Base-by-base conservation (phyloP, 2,329 filamentous ascomycete species). In the Fusarium hainanense region DNA sequence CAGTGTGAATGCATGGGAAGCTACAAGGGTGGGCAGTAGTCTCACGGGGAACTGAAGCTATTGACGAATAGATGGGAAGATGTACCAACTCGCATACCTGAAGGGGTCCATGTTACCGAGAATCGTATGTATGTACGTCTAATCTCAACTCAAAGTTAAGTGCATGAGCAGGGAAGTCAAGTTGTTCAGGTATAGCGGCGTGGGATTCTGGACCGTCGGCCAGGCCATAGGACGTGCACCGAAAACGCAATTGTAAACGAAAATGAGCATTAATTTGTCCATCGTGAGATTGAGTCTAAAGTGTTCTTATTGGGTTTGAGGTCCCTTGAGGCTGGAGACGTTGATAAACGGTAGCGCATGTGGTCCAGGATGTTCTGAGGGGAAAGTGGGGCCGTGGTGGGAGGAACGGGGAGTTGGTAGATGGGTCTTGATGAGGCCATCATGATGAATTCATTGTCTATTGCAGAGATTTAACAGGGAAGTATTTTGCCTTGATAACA, bases 341-440 rank as follows among this genome's bases (percentile, higher is more conserved):
- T 66, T 65, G 23, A 65, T 20, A 23, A 59, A 32, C 47, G 43
- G 49, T 58, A 66, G 52, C 47, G 54, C 27, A 25, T 41, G 23
- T 20, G 34, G 23, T 52, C 44, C 25, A 40, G 54, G 32, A 49
- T 50, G 21, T 23, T 30, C 28, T 23, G 13, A 27, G 20, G 43
- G 68, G 54, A 44, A 58, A 58, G 68, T 69, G 68, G 64, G 68
- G 56, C 68, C 43, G 47, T 16, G 16, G 10, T 28, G 25, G 49
- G 50, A 43, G 40, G 20, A 32, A 58, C 67, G 63, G 68, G 68
- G 68, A 70, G 68, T 70, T 70, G 48, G 6, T n/a, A 28, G 6
- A 56, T 51, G 57, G 63, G 25, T 28, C 47, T 43, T 51, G 42
- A 70, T 64, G 62, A 70, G 67, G 54, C 54, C 55, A 68, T 54